Conservation (phyloP, 345 rosid species). For the Camelina sativa region DNA sequence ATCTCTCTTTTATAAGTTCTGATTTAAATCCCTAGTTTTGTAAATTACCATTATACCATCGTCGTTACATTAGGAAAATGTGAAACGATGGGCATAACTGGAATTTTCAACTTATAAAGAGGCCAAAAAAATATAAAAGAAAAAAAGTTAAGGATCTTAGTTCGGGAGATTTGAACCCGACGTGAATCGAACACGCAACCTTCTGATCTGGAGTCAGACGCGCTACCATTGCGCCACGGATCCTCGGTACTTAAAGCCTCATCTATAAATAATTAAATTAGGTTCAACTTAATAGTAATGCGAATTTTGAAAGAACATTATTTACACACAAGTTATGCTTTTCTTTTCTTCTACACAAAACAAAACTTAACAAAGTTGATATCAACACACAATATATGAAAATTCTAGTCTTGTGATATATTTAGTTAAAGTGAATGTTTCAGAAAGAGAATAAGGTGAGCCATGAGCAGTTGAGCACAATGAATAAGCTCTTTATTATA, state of each 20-base stretch:
- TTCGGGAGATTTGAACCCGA: slow-evolving; percentile 70
- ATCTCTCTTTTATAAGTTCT: background rate
- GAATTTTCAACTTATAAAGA: background rate
- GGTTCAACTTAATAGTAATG: too few species aligned
- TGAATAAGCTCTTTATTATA: background rate
- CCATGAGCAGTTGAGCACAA: background rate
- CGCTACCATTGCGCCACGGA: slow-evolving; percentile 99
- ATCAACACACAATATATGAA: background rate
- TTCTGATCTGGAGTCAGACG: slow-evolving; percentile 99
- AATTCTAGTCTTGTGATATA: background rate
- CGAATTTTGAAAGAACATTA: background rate
- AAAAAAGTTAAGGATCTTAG: background rate
- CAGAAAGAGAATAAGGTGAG: background rate
- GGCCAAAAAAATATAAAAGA: background rate
- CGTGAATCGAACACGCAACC: slow-evolving; percentile 99
- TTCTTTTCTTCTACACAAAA: background rate
- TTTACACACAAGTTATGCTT: background rate
- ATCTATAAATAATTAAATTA: background rate
- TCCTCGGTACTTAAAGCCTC: slow-evolving; percentile 31
- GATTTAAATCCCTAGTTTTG: too few species aligned
- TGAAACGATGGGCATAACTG: slow-evolving; percentile 11
- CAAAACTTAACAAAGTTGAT: background rate
- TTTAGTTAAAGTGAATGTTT: background rate
- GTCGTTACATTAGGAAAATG: background rate
- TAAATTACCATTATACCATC: too few species aligned